A percentile compares a stretch with the other conserved stretches of the same genome.
Evolutionary conservation across 148 eudicot species (phyloP).

Genomic region (Nyssa sinensis): DNA sequence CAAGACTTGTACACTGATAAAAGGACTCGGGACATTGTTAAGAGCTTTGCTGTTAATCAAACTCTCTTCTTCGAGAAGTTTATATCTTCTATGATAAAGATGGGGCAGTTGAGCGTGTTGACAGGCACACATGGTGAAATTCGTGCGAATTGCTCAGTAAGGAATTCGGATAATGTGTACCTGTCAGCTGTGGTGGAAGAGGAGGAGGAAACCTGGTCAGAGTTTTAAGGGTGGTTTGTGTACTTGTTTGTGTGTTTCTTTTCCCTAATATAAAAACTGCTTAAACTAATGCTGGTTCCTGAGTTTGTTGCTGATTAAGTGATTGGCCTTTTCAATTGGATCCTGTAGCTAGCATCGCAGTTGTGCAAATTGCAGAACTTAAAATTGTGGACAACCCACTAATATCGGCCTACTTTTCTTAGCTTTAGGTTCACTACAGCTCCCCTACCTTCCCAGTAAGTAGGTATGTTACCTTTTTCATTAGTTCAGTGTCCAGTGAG

Average conservation of each 20-base stretch:
- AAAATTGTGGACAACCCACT: no score
- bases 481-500: no score
- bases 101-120: conserved; percentile 23
- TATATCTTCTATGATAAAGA: conserved; percentile 19
- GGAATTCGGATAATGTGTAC: conserved; percentile 4
- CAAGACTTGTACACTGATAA: conserved; percentile 25
- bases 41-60: conserved; percentile 19
- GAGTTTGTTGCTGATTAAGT: no score
- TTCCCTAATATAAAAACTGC: no score
- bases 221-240: not conserved
- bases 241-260: no score
- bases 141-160: conserved; percentile 18
- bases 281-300: no score
- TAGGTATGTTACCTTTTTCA: no score
- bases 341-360: no score
- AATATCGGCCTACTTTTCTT: no score
- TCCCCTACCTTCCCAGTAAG: not conserved
- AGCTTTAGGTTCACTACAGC: not conserved
- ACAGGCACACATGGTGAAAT: conserved; percentile 25
- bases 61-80: conserved; percentile 18
- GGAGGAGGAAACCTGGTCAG: not conserved
- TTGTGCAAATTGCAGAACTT: no score
- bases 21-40: conserved; percentile 19
- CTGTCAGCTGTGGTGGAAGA: conserved; percentile 3
- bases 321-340: no score